Percentiles rank a stretch among this genome's conserved stretches.
Evolutionary conservation across 202 grass and related monocot species (phyloP).

Genomic region (Saccharum hybrid): DNA sequence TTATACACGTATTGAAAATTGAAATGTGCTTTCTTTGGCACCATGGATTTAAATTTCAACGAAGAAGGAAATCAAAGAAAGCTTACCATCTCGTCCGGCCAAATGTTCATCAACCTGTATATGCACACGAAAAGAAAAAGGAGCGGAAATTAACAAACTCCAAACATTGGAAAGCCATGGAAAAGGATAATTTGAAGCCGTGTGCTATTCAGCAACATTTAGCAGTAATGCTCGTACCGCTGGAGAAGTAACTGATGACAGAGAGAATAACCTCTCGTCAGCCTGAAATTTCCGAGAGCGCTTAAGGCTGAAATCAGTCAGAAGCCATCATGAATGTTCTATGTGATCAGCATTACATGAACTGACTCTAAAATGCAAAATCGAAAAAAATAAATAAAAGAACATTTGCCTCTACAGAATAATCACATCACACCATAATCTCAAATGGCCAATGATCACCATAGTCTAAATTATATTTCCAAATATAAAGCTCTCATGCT

Average conservation of each 20-base stretch:
- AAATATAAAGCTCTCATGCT: conserved; percentile 10
- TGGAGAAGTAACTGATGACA: conserved; percentile 96
- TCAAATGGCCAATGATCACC: conserved; percentile 29
- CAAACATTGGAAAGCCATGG: background rate
- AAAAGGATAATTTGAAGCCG: background rate
- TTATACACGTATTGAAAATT: conserved; percentile 10
- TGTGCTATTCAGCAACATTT: conserved; percentile 7
- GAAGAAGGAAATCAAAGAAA: conserved; percentile 10
- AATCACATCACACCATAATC: background rate
- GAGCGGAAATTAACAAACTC: conserved; percentile 15
- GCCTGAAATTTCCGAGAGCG: conserved; percentile 94
- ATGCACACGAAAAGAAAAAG: background rate
- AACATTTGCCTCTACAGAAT: conserved; percentile 10
- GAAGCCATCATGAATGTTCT: conserved; percentile 34
- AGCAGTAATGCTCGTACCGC: conserved; percentile 48
- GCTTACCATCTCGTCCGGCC: conserved; percentile 71
- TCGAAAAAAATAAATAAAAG: background rate
- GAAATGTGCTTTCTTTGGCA: background rate
- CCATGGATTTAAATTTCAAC: conserved; percentile 37
- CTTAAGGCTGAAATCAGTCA: conserved; percentile 77
- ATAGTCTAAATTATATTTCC: conserved; percentile 16
- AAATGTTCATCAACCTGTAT: conserved; percentile 75
- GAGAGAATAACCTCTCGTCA: conserved; percentile 90
- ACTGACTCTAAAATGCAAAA: conserved; percentile 15
- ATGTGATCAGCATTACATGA: conserved; percentile 5